Conservation (phyloP, 2,329 filamentous ascomycete species). For the Diaporthe sp. region DNA sequence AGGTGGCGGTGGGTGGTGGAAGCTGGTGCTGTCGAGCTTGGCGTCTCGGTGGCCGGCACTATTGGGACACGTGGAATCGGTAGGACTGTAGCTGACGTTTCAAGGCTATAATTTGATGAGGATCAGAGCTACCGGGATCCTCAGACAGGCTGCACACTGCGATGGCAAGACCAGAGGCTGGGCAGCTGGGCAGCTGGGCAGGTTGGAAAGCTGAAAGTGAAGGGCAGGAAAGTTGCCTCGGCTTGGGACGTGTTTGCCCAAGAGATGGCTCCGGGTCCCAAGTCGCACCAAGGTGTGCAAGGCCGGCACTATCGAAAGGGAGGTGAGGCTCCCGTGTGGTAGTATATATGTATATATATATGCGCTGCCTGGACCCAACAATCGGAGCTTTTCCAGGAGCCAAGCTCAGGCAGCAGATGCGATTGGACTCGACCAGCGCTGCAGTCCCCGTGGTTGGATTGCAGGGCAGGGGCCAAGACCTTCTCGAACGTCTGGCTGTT, state of each 20-base stretch:
- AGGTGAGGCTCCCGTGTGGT: background rate
- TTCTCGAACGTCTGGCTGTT: conserved; percentile 2
- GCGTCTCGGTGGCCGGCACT: background rate
- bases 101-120: background rate
- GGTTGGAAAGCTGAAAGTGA: background rate
- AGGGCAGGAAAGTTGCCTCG: conserved; percentile 10
- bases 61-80: background rate
- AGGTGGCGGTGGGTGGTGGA: background rate
- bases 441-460: background rate
- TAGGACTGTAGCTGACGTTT: background rate
- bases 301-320: background rate
- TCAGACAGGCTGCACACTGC: no score
- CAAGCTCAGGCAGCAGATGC: conserved; percentile 14
- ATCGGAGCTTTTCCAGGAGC: conserved; percentile 17
- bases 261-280: background rate
- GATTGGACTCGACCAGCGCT: conserved; percentile 11
- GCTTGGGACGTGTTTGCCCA: background rate
- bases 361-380: background rate
- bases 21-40: background rate
- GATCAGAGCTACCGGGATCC: no score
- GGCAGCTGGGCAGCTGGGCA: conserved; percentile 4
- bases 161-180: background rate
- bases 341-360: no score
- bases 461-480: conserved; percentile 7
- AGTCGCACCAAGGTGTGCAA: background rate